These are phyloP conservation scores for Citrus medica DNA, from an alignment of 345 rosid species.

Conservation along the genomic window DNA sequence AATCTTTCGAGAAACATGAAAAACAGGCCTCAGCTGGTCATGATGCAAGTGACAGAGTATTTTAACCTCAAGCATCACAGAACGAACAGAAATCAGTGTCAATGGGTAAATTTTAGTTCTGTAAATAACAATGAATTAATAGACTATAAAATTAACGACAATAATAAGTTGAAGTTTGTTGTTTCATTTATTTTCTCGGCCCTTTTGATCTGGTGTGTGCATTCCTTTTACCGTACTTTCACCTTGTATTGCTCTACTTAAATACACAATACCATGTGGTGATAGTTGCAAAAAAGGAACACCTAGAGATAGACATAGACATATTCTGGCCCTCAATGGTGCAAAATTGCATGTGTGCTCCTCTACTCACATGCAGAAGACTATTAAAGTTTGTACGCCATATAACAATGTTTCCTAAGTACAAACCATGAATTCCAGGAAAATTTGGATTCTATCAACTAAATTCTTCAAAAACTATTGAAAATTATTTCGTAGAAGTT, in stretches of 20 bases:
- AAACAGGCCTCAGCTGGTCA: constrained; percentile 85
- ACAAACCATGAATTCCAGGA: not conserved
- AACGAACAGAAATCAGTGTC: constrained; percentile 17
- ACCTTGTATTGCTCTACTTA: not conserved
- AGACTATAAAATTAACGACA: not conserved
- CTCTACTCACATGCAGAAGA: not conserved
- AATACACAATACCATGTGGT: not conserved
- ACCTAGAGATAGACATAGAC: not conserved
- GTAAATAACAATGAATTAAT: not conserved
- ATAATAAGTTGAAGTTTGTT: not conserved
- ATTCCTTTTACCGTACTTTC: not conserved
- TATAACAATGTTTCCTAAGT: not conserved
- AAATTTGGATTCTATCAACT: not conserved
- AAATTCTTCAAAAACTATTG: not conserved
- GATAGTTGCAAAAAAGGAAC: not conserved
- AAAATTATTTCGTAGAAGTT: not conserved
- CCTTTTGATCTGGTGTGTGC: not conserved
- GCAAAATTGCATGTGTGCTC: not conserved
- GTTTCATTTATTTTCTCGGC: not conserved
- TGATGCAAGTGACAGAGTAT: constrained; percentile 90
- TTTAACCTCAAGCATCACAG: constrained; percentile 53
- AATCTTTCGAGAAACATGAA: constrained; percentile 80
- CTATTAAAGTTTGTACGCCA: not conserved
- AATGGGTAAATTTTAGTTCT: not conserved
- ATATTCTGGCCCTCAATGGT: not conserved